Evolutionary conservation across 352 stramenopile species (phyloP).

Genomic region (Phytophthora colocasiae): DNA sequence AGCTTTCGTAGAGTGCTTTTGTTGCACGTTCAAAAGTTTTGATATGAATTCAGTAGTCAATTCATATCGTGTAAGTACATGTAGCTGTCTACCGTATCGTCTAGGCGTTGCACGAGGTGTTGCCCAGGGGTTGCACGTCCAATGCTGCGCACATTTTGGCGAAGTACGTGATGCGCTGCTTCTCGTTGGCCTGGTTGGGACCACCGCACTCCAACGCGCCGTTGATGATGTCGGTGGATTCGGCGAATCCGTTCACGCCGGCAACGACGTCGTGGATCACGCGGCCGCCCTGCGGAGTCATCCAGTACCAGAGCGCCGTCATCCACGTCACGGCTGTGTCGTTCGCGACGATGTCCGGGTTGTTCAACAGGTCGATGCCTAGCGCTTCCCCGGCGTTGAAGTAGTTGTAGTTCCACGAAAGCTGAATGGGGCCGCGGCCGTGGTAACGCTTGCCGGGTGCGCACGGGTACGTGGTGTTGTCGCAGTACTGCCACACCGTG

Average conservation of each 20-base stretch:
- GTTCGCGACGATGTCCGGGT: slow-evolving; percentile 50
- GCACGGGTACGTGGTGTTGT: slow-evolving; percentile 44
- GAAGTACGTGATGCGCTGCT: slow-evolving; percentile 45
- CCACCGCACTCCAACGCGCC: slow-evolving; percentile 54
- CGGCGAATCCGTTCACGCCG: slow-evolving; percentile 42
- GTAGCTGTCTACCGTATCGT: neutral
- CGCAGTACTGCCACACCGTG: slow-evolving; percentile 53
- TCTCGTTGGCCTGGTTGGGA: slow-evolving; percentile 45
- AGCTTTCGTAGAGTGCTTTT: too few relatives aligned
- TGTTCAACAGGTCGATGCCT: slow-evolving; percentile 45
- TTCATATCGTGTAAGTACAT: neutral
- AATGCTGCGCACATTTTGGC: slow-evolving; percentile 37
- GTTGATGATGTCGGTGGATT: slow-evolving; percentile 59
- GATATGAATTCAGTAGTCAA: slow-evolving; percentile 6
- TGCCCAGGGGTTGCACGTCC: slow-evolving; percentile 42
- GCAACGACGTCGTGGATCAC: slow-evolving; percentile 56
- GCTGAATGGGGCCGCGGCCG: slow-evolving; percentile 57
- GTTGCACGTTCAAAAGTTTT: neutral
- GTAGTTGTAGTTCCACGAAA: slow-evolving; percentile 72
- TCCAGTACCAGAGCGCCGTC: slow-evolving; percentile 64
- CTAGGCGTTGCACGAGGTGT: slow-evolving; percentile 47
- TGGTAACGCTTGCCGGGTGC: slow-evolving; percentile 48
- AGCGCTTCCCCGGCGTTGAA: slow-evolving; percentile 43
- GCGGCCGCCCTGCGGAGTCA: slow-evolving; percentile 48
- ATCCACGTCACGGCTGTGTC: slow-evolving; percentile 47